These are phyloP conservation scores for Thermochaetoides dissita DNA, from an alignment of 2,329 filamentous ascomycete genomes.

Conservation along the genomic window DNA sequence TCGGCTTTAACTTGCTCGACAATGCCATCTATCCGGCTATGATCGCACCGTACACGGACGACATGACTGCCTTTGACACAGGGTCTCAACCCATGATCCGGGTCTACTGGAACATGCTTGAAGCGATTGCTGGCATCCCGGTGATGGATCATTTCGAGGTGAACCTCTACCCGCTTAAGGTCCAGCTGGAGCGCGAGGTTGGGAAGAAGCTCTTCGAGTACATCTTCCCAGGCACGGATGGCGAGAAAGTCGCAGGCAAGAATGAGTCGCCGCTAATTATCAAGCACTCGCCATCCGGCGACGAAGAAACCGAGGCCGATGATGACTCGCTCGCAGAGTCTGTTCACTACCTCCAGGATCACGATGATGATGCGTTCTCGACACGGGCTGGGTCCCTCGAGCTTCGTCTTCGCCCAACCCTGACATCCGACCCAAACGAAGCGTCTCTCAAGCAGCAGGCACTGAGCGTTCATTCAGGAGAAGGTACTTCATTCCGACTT, in stretches of 20 bases:
- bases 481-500: conserved; percentile 37
- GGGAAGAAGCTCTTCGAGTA: conserved; percentile 93
- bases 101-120: conserved; percentile 96
- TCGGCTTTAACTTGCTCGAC: conserved; percentile 77
- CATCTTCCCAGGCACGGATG: conserved; percentile 76
- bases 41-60: conserved; percentile 75
- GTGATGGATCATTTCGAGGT: conserved; percentile 97
- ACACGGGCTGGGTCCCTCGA: conserved; percentile 64
- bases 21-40: conserved; percentile 93
- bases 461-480: conserved; percentile 33
- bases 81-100: conserved; percentile 69
- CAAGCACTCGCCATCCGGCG: conserved; percentile 29
- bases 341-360: conserved; percentile 31
- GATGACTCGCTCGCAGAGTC: conserved; percentile 27
- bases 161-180: conserved; percentile 78
- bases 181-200: conserved; percentile 85
- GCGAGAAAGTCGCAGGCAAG: conserved; percentile 31
- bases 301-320: conserved; percentile 37
- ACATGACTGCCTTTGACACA: conserved; percentile 35
- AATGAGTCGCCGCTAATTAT: conserved; percentile 47
- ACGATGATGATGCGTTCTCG: conserved; percentile 30
- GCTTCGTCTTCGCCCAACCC: conserved; percentile 67
- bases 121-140: conserved; percentile 92
- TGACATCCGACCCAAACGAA: conserved; percentile 41
- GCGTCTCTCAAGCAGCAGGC: conserved; percentile 30